Conservation (phyloP, 805 yeast species). For the Cyberlindnera samutprakarnensis region DNA sequence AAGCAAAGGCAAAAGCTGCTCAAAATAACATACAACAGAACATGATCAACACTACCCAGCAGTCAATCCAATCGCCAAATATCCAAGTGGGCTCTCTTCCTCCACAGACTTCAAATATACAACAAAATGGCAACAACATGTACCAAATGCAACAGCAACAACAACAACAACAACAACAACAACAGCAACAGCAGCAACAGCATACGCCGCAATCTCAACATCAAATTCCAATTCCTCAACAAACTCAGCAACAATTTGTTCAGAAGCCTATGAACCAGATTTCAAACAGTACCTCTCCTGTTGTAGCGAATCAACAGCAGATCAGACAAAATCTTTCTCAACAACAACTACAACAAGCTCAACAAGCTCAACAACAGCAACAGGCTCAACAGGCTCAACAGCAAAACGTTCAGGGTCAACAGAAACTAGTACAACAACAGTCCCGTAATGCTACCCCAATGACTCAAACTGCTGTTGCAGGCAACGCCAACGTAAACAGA, state of each 20-base stretch:
- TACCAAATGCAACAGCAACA: slow-evolving; percentile 28
- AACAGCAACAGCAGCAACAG: slow-evolving; percentile 11
- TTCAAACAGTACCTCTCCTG: slow-evolving; percentile 1
- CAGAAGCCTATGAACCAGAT: slow-evolving; percentile 6
- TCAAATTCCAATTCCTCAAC: slow-evolving; percentile 14
- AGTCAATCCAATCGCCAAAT: neutral
- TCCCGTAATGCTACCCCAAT: slow-evolving; percentile 18
- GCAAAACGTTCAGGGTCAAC: slow-evolving; percentile 12
- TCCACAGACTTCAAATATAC: neutral
- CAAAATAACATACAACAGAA: neutral
- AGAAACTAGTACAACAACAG: slow-evolving; percentile 13
- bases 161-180: slow-evolving; percentile 20
- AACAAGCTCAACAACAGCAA: slow-evolving; percentile 9
- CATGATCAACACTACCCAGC: neutral
- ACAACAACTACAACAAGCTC: slow-evolving; percentile 7
- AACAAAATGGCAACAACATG: slow-evolving; percentile 1
- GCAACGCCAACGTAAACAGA: slow-evolving; percentile 6
- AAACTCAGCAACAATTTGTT: slow-evolving; percentile 12
- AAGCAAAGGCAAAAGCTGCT: slow-evolving; percentile 1
- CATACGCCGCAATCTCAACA: slow-evolving; percentile 14
- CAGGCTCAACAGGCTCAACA: slow-evolving; percentile 11
- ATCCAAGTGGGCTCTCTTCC: neutral
- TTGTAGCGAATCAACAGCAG: slow-evolving; percentile 1
- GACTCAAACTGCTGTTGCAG: slow-evolving; percentile 7
- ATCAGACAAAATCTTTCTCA: slow-evolving; percentile 11